Percentiles rank a stretch among this genome's conserved stretches.
These are phyloP conservation scores for Exophiala sp. DNA, from an alignment of 2,329 filamentous ascomycete genomes.

Conservation along the genomic window DNA sequence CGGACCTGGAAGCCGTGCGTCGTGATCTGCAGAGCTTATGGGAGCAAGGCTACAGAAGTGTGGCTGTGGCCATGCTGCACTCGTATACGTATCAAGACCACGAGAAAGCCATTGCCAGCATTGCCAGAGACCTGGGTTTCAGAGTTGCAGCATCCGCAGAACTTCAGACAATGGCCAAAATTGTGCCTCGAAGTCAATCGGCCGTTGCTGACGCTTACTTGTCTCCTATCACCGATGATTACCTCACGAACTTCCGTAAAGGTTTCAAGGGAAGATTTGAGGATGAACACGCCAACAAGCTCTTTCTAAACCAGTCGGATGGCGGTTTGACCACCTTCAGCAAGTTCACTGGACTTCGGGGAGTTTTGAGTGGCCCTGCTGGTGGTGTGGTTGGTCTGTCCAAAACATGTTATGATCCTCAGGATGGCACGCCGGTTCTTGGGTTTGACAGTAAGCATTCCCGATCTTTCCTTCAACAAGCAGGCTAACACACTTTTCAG, in stretches of 20 bases:
- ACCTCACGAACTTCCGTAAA: slow-evolving; percentile 44
- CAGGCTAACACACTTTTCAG: slow-evolving; percentile 69
- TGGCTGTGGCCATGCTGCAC: slow-evolving; percentile 52
- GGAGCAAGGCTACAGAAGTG: slow-evolving; percentile 5
- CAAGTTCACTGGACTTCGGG: slow-evolving; percentile 67
- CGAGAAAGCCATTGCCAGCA: slow-evolving; percentile 66
- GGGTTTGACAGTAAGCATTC: slow-evolving; percentile 87
- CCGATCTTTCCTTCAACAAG: slow-evolving; percentile 44
- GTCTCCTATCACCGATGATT: slow-evolving; percentile 70
- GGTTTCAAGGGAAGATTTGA: slow-evolving; percentile 61
- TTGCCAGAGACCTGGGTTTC: slow-evolving; percentile 76
- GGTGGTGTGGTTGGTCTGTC: slow-evolving; percentile 50
- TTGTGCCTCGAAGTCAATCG: slow-evolving; percentile 69
- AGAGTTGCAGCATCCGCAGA: slow-evolving; percentile 70
- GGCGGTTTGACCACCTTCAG: slow-evolving; percentile 52
- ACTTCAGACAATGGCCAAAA: slow-evolving; percentile 81
- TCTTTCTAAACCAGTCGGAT: slow-evolving; percentile 92
- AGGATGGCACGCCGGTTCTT: slow-evolving; percentile 73
- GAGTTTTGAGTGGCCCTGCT: slow-evolving; percentile 80
- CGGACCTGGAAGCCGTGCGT: slow-evolving; percentile 45
- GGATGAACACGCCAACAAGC: slow-evolving; percentile 58
- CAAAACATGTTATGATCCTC: slow-evolving; percentile 68
- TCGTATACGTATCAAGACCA: slow-evolving; percentile 85
- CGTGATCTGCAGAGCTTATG: slow-evolving; percentile 53
- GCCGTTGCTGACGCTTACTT: slow-evolving; percentile 74